Evolutionary conservation across 805 yeast species (phyloP).

Genomic region (Saturnispora diversa): DNA sequence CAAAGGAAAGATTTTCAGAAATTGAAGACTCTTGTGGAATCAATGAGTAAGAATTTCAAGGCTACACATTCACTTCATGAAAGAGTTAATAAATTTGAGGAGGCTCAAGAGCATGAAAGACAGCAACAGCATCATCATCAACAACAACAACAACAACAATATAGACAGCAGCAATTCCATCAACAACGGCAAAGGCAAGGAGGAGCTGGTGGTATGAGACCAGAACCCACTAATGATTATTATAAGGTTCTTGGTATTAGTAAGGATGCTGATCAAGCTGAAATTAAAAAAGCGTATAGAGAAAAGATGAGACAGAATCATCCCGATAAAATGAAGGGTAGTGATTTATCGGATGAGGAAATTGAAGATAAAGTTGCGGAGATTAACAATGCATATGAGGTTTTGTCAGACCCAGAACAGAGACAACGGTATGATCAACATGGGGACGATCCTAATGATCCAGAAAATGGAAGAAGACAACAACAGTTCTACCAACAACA

Average conservation of each 20-base stretch:
- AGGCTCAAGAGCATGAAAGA: slow-evolving; percentile 29
- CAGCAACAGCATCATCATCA: slow-evolving; percentile 43
- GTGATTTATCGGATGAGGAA: slow-evolving; percentile 55
- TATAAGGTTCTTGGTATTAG: slow-evolving; percentile 70
- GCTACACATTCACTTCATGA: slow-evolving; percentile 33
- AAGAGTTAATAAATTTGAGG: slow-evolving; percentile 17
- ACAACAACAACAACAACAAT: slow-evolving; percentile 32
- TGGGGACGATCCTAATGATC: slow-evolving; percentile 24
- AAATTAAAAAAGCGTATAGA: slow-evolving; percentile 76
- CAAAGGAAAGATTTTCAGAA: slow-evolving; percentile 26
- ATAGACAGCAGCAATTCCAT: slow-evolving; percentile 30
- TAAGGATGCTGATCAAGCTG: slow-evolving; percentile 57
- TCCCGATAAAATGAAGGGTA: slow-evolving; percentile 77
- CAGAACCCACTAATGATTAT: slow-evolving; percentile 44
- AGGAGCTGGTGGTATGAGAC: slow-evolving; percentile 9
- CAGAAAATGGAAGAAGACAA: slow-evolving; percentile 10
- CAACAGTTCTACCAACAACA: slow-evolving; percentile 12
- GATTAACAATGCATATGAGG: slow-evolving; percentile 88
- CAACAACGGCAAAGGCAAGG: slow-evolving; percentile 21
- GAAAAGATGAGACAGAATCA: slow-evolving; percentile 72
- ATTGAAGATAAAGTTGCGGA: slow-evolving; percentile 83
- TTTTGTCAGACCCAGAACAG: slow-evolving; percentile 57
- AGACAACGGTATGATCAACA: slow-evolving; percentile 54
- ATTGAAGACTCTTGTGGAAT: slow-evolving; percentile 33
- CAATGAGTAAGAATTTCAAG: slow-evolving; percentile 30